These are phyloP conservation scores for Thalassiosira livingstoniorum DNA, from an alignment of 352 stramenopile species.

Conservation along the genomic window DNA sequence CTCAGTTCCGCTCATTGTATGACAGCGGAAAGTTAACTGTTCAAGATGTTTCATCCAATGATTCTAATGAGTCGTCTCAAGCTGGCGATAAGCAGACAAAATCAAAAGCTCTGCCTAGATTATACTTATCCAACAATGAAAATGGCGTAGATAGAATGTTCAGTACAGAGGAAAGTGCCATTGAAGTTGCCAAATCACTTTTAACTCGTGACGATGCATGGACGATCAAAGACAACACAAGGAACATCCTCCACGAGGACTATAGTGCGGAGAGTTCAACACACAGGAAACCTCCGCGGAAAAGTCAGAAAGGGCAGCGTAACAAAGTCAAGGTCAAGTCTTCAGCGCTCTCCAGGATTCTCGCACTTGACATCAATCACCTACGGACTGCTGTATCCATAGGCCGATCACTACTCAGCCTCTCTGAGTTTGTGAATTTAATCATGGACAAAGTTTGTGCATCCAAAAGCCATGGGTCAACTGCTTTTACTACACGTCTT, in stretches of 20 bases:
- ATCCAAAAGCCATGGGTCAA: conserved; percentile 14
- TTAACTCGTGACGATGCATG: conserved; percentile 46
- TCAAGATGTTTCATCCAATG: conserved; percentile 8
- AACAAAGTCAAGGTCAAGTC: conserved; percentile 9
- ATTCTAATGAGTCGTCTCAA: conserved; percentile 16
- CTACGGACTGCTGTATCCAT: conserved; percentile 42
- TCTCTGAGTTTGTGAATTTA: conserved; percentile 45
- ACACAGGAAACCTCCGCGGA: conserved; percentile 27
- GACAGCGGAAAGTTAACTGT: conserved; percentile 45
- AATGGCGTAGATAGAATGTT: conserved; percentile 1
- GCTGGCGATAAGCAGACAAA: conserved; percentile 10
- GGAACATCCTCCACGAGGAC: conserved; percentile 28
- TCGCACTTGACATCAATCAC: conserved; percentile 53
- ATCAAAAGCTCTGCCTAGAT: conserved; percentile 2
- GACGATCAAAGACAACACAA: conserved; percentile 46
- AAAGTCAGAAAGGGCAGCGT: conserved; percentile 18
- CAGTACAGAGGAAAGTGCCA: conserved; percentile 2
- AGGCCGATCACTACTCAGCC: conserved; percentile 42
- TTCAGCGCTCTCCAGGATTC: conserved; percentile 27
- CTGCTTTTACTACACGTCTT: conserved; percentile 23
- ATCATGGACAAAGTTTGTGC: conserved; percentile 36
- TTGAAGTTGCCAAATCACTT: conserved; percentile 48
- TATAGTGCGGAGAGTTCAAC: conserved; percentile 15
- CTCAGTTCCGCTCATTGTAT: conserved; percentile 16
- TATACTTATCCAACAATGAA: conserved; percentile 16